Evolutionary conservation across 139 green algal species (phyloP).

Genomic region (Picochlorum sp.): DNA sequence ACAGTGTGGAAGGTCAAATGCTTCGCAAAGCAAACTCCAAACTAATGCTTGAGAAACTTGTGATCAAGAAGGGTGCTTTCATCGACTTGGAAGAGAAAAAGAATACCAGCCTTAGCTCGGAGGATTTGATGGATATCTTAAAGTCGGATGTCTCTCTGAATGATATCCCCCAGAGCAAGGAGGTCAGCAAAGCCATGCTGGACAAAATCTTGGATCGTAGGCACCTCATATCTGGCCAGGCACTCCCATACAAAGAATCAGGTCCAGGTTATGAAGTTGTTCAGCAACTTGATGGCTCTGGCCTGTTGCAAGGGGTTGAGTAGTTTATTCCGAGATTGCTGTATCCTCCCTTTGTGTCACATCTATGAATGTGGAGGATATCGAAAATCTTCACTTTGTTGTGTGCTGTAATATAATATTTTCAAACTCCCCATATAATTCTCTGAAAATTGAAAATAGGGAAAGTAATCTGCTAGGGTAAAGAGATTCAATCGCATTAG

Average conservation of each 20-base stretch:
- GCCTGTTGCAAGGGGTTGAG: slow-evolving; percentile 38
- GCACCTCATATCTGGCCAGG: slow-evolving; percentile 30
- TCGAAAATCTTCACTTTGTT: too few species aligned
- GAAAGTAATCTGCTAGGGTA: too few species aligned
- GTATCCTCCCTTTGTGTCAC: background rate
- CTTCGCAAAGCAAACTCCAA: slow-evolving; percentile 76
- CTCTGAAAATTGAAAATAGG: too few species aligned
- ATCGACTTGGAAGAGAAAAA: slow-evolving; percentile 38
- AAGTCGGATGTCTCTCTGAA: slow-evolving; percentile 26
- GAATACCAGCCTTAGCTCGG: slow-evolving; percentile 30
- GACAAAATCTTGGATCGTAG: slow-evolving; percentile 55
- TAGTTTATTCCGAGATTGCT: background rate
- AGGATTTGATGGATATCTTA: slow-evolving; percentile 73
- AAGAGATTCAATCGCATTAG: too few species aligned
- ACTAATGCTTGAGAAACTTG: slow-evolving; percentile 80
- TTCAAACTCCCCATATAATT: too few species aligned
- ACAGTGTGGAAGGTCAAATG: slow-evolving; percentile 93
- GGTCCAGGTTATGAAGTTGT: slow-evolving; percentile 13
- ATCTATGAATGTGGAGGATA: too few species aligned
- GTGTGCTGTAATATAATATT: too few species aligned
- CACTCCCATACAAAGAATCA: slow-evolving; percentile 35
- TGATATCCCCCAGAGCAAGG: slow-evolving; percentile 57
- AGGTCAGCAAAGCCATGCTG: slow-evolving; percentile 53
- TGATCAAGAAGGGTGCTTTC: slow-evolving; percentile 96
- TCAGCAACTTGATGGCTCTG: slow-evolving; percentile 25